A percentile compares a stretch with the other conserved stretches of the same genome.
phyloP scores from a whole-genome alignment of 306 rosid species.

The Quercus bicolor region DNA sequence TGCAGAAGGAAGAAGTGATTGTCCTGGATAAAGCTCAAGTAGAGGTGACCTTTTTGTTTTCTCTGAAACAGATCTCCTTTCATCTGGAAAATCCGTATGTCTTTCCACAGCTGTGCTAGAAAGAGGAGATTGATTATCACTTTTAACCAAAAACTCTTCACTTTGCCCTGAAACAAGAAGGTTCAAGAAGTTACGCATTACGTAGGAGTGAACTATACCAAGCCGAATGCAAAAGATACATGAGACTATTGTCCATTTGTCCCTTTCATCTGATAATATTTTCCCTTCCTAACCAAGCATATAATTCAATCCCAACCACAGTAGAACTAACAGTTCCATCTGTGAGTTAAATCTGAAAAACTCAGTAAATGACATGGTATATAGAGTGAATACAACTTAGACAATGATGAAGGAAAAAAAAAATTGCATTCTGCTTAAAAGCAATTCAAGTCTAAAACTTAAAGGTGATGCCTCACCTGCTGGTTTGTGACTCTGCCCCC shows the following conservation, averaged over 20 bases:
- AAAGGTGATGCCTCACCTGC: constrained; percentile 33
- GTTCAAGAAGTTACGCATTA: constrained; percentile 8
- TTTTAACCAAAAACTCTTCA: constrained; percentile 28
- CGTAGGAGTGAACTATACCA: neutral
- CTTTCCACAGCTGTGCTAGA: constrained; percentile 24
- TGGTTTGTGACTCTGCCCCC: constrained; percentile 20
- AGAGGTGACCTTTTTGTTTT: constrained; percentile 16
- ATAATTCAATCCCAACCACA: neutral
- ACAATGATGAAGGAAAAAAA: neutral
- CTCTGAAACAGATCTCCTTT: constrained; percentile 16
- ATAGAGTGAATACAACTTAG: neutral
- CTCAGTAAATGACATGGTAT: neutral
- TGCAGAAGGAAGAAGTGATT: constrained; percentile 40
- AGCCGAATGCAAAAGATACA: neutral
- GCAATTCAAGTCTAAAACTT: constrained; percentile 1
- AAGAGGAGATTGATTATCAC: constrained; percentile 23
- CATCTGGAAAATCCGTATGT: constrained; percentile 4
- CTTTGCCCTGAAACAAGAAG: constrained; percentile 23
- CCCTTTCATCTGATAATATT: neutral
- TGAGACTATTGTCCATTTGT: constrained; percentile 4
- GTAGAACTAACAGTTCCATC: constrained; percentile 3
- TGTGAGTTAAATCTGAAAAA: neutral
- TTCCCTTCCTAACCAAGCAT: constrained; percentile 1
- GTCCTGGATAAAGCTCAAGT: constrained; percentile 26
- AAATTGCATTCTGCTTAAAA: neutral